phyloP scores from a whole-genome alignment of 2,329 filamentous ascomycete genomes.

The Paecilomyces niveus region DNA sequence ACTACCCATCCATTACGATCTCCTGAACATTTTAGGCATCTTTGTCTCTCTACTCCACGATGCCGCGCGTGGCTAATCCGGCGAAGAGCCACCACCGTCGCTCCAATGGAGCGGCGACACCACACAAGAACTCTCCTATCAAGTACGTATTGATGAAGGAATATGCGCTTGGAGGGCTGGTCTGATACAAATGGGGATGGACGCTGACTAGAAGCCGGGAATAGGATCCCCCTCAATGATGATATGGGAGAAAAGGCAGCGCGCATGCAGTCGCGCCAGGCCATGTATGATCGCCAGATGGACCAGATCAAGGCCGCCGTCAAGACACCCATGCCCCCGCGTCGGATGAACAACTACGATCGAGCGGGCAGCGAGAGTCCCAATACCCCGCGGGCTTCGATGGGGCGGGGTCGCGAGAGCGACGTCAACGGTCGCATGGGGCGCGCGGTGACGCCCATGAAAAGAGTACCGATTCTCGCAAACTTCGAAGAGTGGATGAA shows the following conservation, averaged over 20 bases:
- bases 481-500: slow-evolving; percentile 99
- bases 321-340: slow-evolving; percentile 34
- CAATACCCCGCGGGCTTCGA: slow-evolving; percentile 40
- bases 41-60: slow-evolving; percentile 27
- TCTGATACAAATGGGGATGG: neutral
- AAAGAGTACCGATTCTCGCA: slow-evolving; percentile 87
- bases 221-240: slow-evolving; percentile 90
- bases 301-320: slow-evolving; percentile 80
- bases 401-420: slow-evolving; percentile 27
- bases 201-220: slow-evolving; percentile 3
- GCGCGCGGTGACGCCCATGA: slow-evolving; percentile 83
- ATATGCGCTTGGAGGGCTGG: neutral
- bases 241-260: slow-evolving; percentile 87
- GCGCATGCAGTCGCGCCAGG: slow-evolving; percentile 79
- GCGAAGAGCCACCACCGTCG: slow-evolving; percentile 32
- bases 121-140: slow-evolving; percentile 45
- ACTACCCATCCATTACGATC: neutral
- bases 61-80: slow-evolving; percentile 50
- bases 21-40: slow-evolving; percentile 11
- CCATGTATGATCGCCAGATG: slow-evolving; percentile 81
- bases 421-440: slow-evolving; percentile 59
- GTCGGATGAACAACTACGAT: slow-evolving; percentile 27
- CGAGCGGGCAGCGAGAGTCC: slow-evolving; percentile 39
- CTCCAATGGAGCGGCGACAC: slow-evolving; percentile 42
- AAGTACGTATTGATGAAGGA: slow-evolving; percentile 33